phyloP scores from a whole-genome alignment of 2,329 filamentous ascomycete species.

The Fusarium coicis region DNA sequence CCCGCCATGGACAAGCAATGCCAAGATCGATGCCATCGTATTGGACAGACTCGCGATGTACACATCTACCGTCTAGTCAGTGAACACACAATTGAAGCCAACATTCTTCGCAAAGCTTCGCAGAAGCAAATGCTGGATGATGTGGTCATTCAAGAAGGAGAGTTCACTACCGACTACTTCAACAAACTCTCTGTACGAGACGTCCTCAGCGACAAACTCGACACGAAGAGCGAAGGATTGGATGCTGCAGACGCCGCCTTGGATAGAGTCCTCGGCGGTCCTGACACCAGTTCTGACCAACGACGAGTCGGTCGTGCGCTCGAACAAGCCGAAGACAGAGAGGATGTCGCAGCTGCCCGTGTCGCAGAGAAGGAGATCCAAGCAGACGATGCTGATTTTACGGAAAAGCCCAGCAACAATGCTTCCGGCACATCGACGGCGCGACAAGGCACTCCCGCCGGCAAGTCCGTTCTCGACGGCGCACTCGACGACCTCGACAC shows the following conservation, averaged over 20 bases:
- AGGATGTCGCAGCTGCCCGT: conserved; percentile 89
- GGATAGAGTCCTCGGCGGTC: conserved; percentile 81
- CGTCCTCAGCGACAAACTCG: conserved; percentile 70
- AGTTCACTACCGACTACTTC: conserved; percentile 97
- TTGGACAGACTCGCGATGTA: conserved; percentile 96
- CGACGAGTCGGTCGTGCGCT: conserved; percentile 76
- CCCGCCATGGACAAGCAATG: conserved; percentile 99
- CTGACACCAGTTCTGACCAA: conserved; percentile 69
- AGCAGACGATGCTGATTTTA: conserved; percentile 87
- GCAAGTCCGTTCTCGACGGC: conserved; percentile 49
- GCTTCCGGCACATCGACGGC: conserved; percentile 62
- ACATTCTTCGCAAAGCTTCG: conserved; percentile 94
- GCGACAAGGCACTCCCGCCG: conserved; percentile 62
- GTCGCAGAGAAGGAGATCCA: conserved; percentile 90
- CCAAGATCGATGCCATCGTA: conserved; percentile 95
- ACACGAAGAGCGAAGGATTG: conserved; percentile 61
- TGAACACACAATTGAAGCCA: conserved; percentile 96
- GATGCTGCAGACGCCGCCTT: conserved; percentile 84
- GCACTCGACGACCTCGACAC: conserved; percentile 49
- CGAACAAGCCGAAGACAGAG: conserved; percentile 89
- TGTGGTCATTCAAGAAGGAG: conserved; percentile 97
- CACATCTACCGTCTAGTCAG: conserved; percentile 97
- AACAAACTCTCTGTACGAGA: conserved; percentile 80
- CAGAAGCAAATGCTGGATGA: conserved; percentile 99
- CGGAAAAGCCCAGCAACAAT: conserved; percentile 66